A percentile compares a stretch with the other conserved stretches of the same genome.
Evolutionary conservation across 1,139 yeast genomes (phyloP).

Genomic region (Trichomonascaceae sp.): DNA sequence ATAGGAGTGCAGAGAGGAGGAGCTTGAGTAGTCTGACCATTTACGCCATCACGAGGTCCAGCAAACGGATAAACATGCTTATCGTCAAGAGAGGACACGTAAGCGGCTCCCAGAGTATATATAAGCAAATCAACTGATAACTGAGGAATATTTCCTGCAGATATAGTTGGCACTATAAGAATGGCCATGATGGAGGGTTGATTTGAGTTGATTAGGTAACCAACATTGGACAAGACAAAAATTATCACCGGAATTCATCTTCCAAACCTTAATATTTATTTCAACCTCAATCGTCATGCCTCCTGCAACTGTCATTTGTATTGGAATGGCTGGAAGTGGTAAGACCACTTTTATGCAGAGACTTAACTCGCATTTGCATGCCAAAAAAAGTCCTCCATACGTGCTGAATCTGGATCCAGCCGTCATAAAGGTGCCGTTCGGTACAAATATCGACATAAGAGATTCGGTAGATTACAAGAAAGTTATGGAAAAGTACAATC

Average conservation of each 20-base stretch:
- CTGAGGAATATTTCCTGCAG: conserved; percentile 90
- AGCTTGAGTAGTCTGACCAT: conserved; percentile 13
- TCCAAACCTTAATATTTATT: background rate
- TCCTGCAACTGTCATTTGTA: conserved; percentile 51
- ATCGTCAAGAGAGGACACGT: conserved; percentile 53
- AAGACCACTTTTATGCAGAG: conserved; percentile 98
- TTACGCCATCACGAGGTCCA: conserved; percentile 61
- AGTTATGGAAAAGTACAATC: conserved; percentile 83
- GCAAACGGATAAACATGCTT: conserved; percentile 71
- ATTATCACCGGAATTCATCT: too few species aligned
- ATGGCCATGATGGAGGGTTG: conserved; percentile 13
- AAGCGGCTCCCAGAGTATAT: conserved; percentile 50
- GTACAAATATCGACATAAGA: conserved; percentile 90
- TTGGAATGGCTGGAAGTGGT: conserved; percentile 66
- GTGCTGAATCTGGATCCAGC: conserved; percentile 96
- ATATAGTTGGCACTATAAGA: conserved; percentile 67
- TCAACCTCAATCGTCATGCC: background rate
- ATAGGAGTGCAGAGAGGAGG: conserved; percentile 52
- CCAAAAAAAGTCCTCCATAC: conserved; percentile 63
- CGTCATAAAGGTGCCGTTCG: conserved; percentile 84
- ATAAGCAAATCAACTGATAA: conserved; percentile 67
- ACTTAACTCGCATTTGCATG: conserved; percentile 78
- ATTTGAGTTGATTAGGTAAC: background rate
- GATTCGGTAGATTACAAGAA: conserved; percentile 94
- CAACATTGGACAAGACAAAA: background rate